Evolutionary conservation across 2,329 filamentous ascomycete species (phyloP).

Genomic region (Colletotrichum gloeosporioides): DNA sequence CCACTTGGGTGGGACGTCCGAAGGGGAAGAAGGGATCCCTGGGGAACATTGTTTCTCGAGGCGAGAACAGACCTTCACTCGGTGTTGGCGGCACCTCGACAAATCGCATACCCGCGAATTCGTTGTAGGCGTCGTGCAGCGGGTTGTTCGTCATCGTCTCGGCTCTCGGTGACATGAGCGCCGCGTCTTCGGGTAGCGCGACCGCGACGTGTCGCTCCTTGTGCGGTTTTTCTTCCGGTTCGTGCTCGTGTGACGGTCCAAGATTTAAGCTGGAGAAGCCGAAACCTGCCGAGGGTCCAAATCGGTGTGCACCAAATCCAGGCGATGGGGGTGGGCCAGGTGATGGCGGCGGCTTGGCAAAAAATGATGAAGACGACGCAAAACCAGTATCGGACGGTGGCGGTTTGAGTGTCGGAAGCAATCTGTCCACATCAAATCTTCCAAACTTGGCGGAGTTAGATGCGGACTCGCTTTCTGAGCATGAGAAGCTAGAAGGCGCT

Average conservation of each 20-base stretch:
- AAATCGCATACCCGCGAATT: constrained; percentile 55
- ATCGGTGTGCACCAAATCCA: constrained; percentile 46
- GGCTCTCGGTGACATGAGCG: constrained; percentile 73
- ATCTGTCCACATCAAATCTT: constrained; percentile 42
- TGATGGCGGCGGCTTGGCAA: constrained; percentile 46
- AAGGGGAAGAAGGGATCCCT: constrained; percentile 59
- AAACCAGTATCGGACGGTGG: constrained; percentile 33
- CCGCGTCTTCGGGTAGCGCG: constrained; percentile 51
- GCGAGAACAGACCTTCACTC: constrained; percentile 59
- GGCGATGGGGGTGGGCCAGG: constrained; percentile 53
- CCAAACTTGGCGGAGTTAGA: constrained; percentile 41
- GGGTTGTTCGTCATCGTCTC: constrained; percentile 77
- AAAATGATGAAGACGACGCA: constrained; percentile 31
- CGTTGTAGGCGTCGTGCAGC: constrained; percentile 54
- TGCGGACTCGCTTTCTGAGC: constrained; percentile 56
- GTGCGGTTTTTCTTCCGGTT: constrained; percentile 25
- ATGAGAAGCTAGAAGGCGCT: constrained; percentile 68
- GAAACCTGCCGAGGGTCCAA: constrained; percentile 42
- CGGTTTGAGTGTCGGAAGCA: constrained; percentile 41
- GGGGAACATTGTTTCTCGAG: constrained; percentile 56
- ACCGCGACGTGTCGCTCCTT: constrained; percentile 40
- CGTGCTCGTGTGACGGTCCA: constrained; percentile 26
- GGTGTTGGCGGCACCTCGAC: constrained; percentile 58
- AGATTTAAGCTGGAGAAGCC: constrained; percentile 45
- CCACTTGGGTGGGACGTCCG: constrained; percentile 53